Evolutionary conservation across 1,284 basidiomycete genomes (phyloP).

Genomic region (Omphalotus olearius): DNA sequence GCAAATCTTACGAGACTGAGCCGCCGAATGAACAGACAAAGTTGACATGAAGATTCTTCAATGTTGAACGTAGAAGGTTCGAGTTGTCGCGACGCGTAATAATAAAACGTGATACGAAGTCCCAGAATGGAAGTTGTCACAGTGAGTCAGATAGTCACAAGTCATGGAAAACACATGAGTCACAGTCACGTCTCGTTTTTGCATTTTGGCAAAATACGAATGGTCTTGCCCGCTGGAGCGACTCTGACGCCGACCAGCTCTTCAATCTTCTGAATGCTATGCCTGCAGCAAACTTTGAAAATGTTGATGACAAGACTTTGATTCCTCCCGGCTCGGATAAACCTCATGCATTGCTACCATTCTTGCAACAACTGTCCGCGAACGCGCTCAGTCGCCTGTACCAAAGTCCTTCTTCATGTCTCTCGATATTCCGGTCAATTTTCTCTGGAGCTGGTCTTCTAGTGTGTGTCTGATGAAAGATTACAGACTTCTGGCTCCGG

Average conservation of each 20-base stretch:
- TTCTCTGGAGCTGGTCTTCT: neutral
- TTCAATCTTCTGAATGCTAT: neutral
- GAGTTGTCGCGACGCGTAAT: no score
- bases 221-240: neutral
- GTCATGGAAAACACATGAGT: constrained; percentile 1
- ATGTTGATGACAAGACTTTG: neutral
- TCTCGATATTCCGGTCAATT: constrained; percentile 85
- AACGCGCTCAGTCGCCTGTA: constrained; percentile 84
- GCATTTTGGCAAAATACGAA: neutral
- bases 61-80: no score
- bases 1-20: constrained; percentile 53
- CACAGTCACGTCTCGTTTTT: neutral
- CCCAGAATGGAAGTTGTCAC: neutral
- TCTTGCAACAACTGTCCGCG: constrained; percentile 85
- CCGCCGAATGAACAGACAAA: constrained; percentile 54
- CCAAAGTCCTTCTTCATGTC: constrained; percentile 85
- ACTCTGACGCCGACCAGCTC: no score
- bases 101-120: neutral
- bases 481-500: constrained; percentile 74
- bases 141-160: neutral
- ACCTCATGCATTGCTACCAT: constrained; percentile 69
- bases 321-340: constrained; percentile 5
- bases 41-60: constrained; percentile 23
- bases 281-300: neutral
- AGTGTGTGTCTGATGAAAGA: neutral